Conservation (phyloP, 352 stramenopile genomes). For the Pythium scleroteichum region DNA sequence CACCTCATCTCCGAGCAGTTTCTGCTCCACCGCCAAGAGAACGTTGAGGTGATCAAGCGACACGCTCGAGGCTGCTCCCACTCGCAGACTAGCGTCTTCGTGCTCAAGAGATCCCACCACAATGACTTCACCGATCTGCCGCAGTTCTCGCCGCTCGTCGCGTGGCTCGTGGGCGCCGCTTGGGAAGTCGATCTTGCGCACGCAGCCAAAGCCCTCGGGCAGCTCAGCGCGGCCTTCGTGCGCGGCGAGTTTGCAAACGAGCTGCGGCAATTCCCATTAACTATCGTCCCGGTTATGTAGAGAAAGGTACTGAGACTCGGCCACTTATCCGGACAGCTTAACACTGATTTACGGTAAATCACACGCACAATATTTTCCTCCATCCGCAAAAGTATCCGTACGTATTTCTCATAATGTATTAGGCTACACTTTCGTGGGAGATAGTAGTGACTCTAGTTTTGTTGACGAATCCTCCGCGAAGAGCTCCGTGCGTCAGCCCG, state of each 20-base stretch:
- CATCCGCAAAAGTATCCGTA: too few species aligned
- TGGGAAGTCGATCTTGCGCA: conserved; percentile 46
- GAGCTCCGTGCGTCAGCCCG: neutral
- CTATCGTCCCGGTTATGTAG: neutral
- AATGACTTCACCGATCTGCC: conserved; percentile 77
- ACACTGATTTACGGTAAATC: too few species aligned
- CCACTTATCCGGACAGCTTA: neutral
- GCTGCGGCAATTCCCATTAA: neutral
- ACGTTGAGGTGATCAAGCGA: conserved; percentile 40
- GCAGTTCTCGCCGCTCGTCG: conserved; percentile 56
- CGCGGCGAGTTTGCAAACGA: conserved; percentile 7
- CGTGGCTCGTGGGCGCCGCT: conserved; percentile 40
- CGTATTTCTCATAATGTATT: too few species aligned
- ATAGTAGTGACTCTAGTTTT: neutral
- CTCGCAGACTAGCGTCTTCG: conserved; percentile 33
- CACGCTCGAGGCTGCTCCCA: conserved; percentile 42
- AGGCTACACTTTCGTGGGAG: too few species aligned
- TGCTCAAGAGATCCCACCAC: conserved; percentile 43
- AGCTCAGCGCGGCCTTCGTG: conserved; percentile 51
- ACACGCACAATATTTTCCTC: too few species aligned
- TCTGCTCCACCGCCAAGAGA: conserved; percentile 39
- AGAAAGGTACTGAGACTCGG: neutral
- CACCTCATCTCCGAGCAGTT: conserved; percentile 76
- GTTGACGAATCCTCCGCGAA: neutral
- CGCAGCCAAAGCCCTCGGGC: conserved; percentile 38